These are phyloP conservation scores for Silybum marianum DNA, from an alignment of 129 eudicot species.

Conservation along the genomic window DNA sequence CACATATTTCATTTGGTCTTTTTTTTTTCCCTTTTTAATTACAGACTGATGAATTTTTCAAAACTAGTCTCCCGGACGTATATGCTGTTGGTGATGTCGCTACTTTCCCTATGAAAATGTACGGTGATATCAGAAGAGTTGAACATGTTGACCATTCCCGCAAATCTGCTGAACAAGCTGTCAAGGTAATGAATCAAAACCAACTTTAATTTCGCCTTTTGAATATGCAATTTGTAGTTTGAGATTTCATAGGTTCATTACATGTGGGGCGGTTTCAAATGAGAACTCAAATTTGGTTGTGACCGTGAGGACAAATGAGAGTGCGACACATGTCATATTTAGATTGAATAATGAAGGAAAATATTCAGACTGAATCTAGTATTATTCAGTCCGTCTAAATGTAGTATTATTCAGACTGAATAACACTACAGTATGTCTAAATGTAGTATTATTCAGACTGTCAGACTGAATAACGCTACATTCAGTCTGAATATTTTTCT, in stretches of 20 bases:
- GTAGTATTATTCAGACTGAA: no score
- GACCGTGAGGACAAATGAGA: no score
- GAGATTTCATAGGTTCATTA: not conserved
- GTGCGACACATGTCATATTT: no score
- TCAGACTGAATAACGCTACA: no score
- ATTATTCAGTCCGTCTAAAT: no score
- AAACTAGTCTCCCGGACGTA: conserved; percentile 82
- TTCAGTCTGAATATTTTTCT: no score
- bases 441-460: no score
- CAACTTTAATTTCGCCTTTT: not conserved
- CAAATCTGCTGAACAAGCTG: conserved; percentile 98
- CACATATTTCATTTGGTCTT: not conserved
- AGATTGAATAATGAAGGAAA: no score
- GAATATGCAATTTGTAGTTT: not conserved
- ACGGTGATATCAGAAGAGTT: conserved; percentile 83
- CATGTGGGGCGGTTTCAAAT: no score
- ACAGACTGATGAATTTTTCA: conserved; percentile 95
- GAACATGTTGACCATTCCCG: conserved; percentile 99
- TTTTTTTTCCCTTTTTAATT: conserved; percentile 28
- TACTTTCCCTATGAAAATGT: conserved; percentile 91
- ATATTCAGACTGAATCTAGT: no score
- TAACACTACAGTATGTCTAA: no score
- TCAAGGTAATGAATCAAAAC: conserved; percentile 56
- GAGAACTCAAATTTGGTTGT: no score
- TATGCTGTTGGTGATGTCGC: conserved; percentile 99